Evolutionary conservation across 129 eudicot genomes (phyloP).

Genomic region (Flaveria robusta): DNA sequence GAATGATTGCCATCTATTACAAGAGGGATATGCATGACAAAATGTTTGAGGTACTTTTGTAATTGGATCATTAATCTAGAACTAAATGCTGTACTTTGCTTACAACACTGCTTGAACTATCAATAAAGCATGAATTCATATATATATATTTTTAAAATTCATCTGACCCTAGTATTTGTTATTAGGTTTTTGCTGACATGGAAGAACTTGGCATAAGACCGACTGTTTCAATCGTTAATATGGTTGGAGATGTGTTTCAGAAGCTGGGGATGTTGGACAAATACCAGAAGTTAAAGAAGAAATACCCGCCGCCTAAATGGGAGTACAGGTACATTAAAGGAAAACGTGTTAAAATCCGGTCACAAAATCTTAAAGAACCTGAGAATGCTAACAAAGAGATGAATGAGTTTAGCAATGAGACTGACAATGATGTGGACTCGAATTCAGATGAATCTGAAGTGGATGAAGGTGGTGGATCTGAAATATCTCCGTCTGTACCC

Average conservation of each 20-base stretch:
- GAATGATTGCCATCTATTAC: conserved; percentile 78
- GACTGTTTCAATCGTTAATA: conserved; percentile 56
- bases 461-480: conserved; percentile 12
- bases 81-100: neutral
- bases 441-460: conserved; percentile 36
- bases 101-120: neutral
- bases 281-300: conserved; percentile 63
- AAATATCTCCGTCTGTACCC: conserved; percentile 5
- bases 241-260: conserved; percentile 80
- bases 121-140: conserved; percentile 1
- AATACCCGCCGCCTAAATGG: conserved; percentile 91
- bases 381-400: conserved; percentile 25
- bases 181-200: conserved; percentile 92
- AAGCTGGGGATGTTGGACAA: conserved; percentile 85
- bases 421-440: conserved; percentile 31
- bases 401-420: conserved; percentile 24
- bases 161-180: conserved; percentile 9
- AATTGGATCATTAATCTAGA: conserved; percentile 1
- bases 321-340: conserved; percentile 80
- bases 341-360: conserved; percentile 69
- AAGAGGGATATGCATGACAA: conserved; percentile 72
- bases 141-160: neutral
- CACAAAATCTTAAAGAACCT: conserved; percentile 39
- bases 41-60: conserved; percentile 77
- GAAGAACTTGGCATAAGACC: conserved; percentile 91